Evolutionary conservation across 495 filamentous ascomycete species (phyloP).

Genomic region (Tuber borchii): DNA sequence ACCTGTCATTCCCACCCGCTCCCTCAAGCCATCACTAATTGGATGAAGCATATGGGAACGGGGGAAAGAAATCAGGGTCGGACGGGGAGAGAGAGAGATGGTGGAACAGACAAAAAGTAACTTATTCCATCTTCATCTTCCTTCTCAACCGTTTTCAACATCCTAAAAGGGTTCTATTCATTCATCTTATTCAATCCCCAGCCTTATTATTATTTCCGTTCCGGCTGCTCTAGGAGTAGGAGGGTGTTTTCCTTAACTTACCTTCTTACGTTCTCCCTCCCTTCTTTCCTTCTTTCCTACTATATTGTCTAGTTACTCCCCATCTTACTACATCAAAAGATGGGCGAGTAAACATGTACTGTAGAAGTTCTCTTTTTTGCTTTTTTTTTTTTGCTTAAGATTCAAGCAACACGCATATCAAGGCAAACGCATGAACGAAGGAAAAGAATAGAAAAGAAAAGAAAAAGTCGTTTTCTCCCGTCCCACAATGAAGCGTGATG

Average conservation of each 20-base stretch:
- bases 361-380: not conserved
- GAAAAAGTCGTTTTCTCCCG: not conserved
- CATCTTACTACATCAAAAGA: not conserved
- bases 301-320: not conserved
- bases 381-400: not conserved
- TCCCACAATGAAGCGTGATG: not conserved
- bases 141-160: not conserved
- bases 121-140: not conserved
- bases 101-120: not conserved
- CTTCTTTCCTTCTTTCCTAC: not conserved
- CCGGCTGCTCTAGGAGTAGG: not conserved
- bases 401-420: not conserved
- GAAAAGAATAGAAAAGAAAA: too few species aligned
- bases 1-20: too few species aligned
- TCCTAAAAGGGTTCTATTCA: not conserved
- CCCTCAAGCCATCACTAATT: not conserved
- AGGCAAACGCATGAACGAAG: not conserved
- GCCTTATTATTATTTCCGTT: not conserved
- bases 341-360: not conserved
- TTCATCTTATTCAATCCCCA: not conserved
- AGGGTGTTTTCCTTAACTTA: not conserved
- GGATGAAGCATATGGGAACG: not conserved
- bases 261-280: too few species aligned
- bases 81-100: not conserved
- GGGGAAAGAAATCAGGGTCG: too few species aligned